Conservation (phyloP, 2,329 filamentous ascomycete species). For the Stemphylium vesicarium region DNA sequence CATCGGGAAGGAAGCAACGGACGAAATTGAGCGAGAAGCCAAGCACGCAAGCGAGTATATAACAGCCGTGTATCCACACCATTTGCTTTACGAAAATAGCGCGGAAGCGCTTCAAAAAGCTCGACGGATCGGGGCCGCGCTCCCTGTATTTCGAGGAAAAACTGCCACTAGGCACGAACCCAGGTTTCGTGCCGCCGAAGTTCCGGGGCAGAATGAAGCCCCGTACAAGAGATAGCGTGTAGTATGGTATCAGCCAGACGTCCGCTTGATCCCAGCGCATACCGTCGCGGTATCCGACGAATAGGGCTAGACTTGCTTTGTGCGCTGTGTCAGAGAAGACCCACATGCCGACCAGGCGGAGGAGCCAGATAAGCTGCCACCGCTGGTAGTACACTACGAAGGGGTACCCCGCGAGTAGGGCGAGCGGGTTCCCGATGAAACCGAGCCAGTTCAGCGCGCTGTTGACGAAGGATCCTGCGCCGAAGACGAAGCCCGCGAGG, state of each 20-base stretch:
- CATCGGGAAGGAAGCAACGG: not conserved
- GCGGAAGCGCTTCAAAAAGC: not conserved
- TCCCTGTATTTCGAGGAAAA: not conserved
- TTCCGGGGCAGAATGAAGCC: not conserved
- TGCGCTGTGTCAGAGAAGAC: not conserved
- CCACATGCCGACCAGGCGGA: constrained; percentile 7
- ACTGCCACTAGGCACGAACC: not conserved
- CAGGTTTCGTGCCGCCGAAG: not conserved
- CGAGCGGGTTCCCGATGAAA: not conserved
- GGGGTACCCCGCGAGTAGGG: not conserved
- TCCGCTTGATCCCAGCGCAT: not conserved
- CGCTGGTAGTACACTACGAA: constrained; percentile 2
- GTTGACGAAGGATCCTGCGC: not conserved
- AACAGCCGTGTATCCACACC: not conserved
- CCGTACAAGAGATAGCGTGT: not conserved
- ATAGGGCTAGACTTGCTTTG: not conserved
- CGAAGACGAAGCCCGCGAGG: constrained; percentile 12
- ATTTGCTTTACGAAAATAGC: not conserved
- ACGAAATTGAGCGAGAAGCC: not conserved
- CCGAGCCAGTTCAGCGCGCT: not conserved
- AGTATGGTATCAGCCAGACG: not conserved
- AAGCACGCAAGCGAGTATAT: not conserved
- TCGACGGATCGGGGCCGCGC: not conserved
- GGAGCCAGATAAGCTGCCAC: not conserved
- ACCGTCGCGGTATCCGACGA: not conserved